phyloP scores from a whole-genome alignment of 192 early-diverging fungal genomes.

The Pilobolus umbonatus region DNA sequence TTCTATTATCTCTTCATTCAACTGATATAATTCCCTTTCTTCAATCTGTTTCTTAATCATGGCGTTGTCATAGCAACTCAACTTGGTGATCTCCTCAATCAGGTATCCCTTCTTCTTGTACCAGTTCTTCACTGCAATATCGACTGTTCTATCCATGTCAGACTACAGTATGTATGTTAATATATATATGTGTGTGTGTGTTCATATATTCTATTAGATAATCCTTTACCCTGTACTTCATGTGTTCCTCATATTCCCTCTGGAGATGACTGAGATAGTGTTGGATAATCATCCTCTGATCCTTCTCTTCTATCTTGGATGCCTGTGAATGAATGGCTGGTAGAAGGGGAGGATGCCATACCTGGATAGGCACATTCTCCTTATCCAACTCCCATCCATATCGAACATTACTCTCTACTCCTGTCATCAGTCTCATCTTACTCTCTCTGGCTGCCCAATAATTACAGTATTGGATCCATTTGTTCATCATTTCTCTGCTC shows the following conservation, averaged over 20 bases:
- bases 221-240: not conserved
- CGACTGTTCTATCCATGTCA: no score
- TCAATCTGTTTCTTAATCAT: no score
- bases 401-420: slow-evolving; percentile 59
- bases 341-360: not conserved
- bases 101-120: no score
- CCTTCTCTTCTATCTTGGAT: not conserved
- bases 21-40: no score
- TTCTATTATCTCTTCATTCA: no score
- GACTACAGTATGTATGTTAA: no score
- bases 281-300: not conserved
- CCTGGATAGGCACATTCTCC: not conserved
- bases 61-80: no score
- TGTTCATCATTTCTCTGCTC: not conserved
- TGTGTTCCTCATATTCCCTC: not conserved
- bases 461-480: slow-evolving; percentile 70
- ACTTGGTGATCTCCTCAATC: no score
- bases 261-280: not conserved
- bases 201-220: not conserved
- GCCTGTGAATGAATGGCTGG: not conserved
- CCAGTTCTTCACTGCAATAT: no score
- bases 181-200: no score
- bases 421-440: slow-evolving; percentile 65
- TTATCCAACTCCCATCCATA: slow-evolving; percentile 59
- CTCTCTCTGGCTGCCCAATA: slow-evolving; percentile 77